Evolutionary conservation across 2,329 filamentous ascomycete genomes (phyloP).

Genomic region (Zarea fungicola): DNA sequence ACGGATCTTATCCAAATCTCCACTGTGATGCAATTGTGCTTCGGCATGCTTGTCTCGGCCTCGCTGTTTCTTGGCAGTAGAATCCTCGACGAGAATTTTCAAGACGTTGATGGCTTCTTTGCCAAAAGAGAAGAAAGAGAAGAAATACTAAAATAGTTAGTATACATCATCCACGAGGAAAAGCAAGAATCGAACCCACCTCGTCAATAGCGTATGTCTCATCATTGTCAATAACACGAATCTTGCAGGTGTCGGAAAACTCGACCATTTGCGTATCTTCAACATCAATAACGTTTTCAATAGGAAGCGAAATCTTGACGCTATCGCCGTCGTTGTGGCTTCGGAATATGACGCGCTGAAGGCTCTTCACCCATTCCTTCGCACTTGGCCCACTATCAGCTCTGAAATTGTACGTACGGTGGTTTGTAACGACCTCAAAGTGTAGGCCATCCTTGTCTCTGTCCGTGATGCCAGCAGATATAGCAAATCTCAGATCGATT

Average conservation of each 20-base stretch:
- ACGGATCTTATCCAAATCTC: slow-evolving; percentile 27
- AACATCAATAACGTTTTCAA: slow-evolving; percentile 84
- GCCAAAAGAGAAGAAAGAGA: slow-evolving; percentile 87
- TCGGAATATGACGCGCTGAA: slow-evolving; percentile 92
- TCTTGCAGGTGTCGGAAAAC: slow-evolving; percentile 89
- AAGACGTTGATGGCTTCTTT: slow-evolving; percentile 78
- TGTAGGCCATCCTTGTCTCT: slow-evolving; percentile 71
- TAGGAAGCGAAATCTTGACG: slow-evolving; percentile 89
- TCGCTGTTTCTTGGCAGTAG: slow-evolving; percentile 30
- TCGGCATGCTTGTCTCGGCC: slow-evolving; percentile 17
- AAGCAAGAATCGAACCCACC: slow-evolving; percentile 41
- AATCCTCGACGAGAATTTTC: slow-evolving; percentile 64
- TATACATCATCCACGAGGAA: neutral
- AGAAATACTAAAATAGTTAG: slow-evolving; percentile 67
- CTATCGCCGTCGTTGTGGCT: slow-evolving; percentile 96
- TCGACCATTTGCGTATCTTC: slow-evolving; percentile 88
- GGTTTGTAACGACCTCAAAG: slow-evolving; percentile 77
- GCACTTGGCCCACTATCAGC: slow-evolving; percentile 85
- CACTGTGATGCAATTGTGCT: slow-evolving; percentile 22
- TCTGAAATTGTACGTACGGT: slow-evolving; percentile 79
- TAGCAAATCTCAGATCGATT: slow-evolving; percentile 86
- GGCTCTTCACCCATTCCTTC: slow-evolving; percentile 91
- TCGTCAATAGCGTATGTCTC: slow-evolving; percentile 95
- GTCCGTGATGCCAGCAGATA: slow-evolving; percentile 74
- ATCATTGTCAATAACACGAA: slow-evolving; percentile 87